These are phyloP conservation scores for Diaporthe vaccinii DNA, from an alignment of 2,329 filamentous ascomycete genomes.

Conservation along the genomic window DNA sequence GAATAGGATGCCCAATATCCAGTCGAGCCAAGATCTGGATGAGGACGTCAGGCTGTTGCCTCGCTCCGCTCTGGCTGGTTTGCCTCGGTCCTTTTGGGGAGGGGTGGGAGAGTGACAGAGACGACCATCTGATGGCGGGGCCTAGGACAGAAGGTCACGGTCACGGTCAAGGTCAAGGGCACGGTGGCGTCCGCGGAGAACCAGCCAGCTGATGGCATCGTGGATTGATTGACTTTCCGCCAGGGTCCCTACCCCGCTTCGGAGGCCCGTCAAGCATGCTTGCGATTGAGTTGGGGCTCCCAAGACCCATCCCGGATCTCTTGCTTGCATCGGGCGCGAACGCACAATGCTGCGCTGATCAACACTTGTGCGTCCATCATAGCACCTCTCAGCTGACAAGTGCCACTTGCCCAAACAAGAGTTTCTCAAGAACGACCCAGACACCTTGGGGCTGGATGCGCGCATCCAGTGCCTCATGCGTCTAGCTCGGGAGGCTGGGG, in stretches of 20 bases:
- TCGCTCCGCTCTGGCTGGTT: not conserved
- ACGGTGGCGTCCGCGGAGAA: constrained; percentile 11
- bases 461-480: constrained; percentile 24
- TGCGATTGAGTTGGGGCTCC: constrained; percentile 30
- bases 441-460: constrained; percentile 24
- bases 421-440: constrained; percentile 18
- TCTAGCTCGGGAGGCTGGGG: constrained; percentile 1
- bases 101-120: not conserved
- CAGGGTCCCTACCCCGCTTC: constrained; percentile 26
- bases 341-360: constrained; percentile 21
- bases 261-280: constrained; percentile 24
- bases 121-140: not conserved
- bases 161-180: constrained; percentile 16
- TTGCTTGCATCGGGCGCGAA: constrained; percentile 19
- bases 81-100: not conserved
- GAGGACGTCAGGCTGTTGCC: not conserved
- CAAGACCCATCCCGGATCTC: constrained; percentile 11
- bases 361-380: constrained; percentile 16
- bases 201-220: constrained; percentile 30
- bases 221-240: constrained; percentile 33
- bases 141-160: not conserved
- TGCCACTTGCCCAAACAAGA: constrained; percentile 31
- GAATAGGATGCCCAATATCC: not conserved
- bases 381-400: constrained; percentile 28
- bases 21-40: not conserved